These are phyloP conservation scores for Hanseniaspora lachancei DNA, from an alignment of 805 yeast genomes.

Conservation along the genomic window DNA sequence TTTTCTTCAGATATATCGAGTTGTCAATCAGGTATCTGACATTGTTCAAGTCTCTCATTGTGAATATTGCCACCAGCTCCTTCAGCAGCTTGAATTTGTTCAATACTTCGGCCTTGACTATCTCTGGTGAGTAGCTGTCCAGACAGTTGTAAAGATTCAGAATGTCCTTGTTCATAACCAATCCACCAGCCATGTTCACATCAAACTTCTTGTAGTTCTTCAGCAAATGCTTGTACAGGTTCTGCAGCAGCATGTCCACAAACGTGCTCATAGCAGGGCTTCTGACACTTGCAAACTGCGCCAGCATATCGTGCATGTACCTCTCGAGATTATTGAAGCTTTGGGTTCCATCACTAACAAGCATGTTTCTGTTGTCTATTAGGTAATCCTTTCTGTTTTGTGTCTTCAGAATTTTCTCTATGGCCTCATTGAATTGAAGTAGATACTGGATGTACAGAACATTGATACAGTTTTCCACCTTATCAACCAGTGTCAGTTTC, in stretches of 20 bases:
- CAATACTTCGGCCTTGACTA: background rate
- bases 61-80: conserved; percentile 8
- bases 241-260: conserved; percentile 44
- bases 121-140: conserved; percentile 25
- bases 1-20: conserved; percentile 8
- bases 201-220: conserved; percentile 63
- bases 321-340: conserved; percentile 19
- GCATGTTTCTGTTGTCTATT: background rate
- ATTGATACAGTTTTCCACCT: conserved; percentile 4
- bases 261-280: conserved; percentile 23
- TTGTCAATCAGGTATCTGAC: conserved; percentile 11
- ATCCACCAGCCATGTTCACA: conserved; percentile 72
- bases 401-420: background rate
- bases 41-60: conserved; percentile 10
- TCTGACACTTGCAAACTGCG: conserved; percentile 21
- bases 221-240: conserved; percentile 44
- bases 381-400: conserved; percentile 9
- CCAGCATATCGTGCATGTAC: conserved; percentile 36
- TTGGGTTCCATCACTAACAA: background rate
- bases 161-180: conserved; percentile 68
- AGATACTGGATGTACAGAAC: background rate
- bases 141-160: conserved; percentile 59
- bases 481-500: background rate
- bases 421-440: background rate
- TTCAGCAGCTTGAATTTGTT: conserved; percentile 3